Percentiles rank a stretch among this genome's conserved stretches.
These are phyloP conservation scores for Ceratocystis colombiana DNA, from an alignment of 2,329 filamentous ascomycete genomes.

Conservation along the genomic window DNA sequence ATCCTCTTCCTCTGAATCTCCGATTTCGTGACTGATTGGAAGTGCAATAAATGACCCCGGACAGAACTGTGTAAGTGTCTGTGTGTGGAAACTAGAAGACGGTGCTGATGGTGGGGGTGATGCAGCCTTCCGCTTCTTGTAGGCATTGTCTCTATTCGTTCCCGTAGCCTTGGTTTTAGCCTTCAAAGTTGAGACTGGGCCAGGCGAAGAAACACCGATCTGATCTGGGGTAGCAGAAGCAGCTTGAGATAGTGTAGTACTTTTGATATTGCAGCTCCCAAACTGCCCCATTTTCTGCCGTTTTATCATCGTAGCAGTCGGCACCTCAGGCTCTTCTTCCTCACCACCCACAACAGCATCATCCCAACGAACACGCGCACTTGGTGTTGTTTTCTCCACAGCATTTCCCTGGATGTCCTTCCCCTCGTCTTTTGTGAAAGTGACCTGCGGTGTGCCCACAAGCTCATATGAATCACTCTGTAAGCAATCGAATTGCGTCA, in stretches of 20 bases:
- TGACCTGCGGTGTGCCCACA: not conserved
- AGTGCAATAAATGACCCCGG: conserved; percentile 23
- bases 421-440: not conserved
- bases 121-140: not conserved
- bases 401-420: too few species aligned
- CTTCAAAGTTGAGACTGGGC: not conserved
- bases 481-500: conserved; percentile 33
- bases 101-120: not conserved
- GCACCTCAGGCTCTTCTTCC: not conserved
- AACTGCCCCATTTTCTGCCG: conserved; percentile 24
- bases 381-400: not conserved
- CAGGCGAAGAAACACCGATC: not conserved
- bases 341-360: not conserved
- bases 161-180: conserved; percentile 20
- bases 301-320: conserved; percentile 29
- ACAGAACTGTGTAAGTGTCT: conserved; percentile 37
- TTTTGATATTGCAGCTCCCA: conserved; percentile 24
- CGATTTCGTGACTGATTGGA: conserved; percentile 27
- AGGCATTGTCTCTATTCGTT: conserved; percentile 32
- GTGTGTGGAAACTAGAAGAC: conserved; percentile 34
- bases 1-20: conserved; percentile 36
- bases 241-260: conserved; percentile 11
- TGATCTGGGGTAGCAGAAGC: not conserved
- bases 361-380: conserved; percentile 2
- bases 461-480: not conserved